Conservation (phyloP, 1,284 basidiomycete genomes). For the Crucibulum parvulum region DNA sequence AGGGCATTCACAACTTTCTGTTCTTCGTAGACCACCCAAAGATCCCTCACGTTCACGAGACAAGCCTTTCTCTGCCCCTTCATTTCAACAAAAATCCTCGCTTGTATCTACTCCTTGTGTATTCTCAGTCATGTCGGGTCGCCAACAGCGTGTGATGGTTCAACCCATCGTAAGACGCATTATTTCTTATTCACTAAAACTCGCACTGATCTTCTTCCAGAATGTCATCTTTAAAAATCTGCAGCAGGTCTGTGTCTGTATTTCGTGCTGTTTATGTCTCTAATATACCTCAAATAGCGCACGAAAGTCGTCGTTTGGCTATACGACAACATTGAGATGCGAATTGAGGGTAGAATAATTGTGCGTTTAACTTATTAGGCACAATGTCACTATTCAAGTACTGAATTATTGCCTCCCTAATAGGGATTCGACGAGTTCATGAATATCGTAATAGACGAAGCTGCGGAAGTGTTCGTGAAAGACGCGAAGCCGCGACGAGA, state of each 20-base stretch:
- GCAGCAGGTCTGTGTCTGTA: conserved; percentile 64
- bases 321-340: conserved; percentile 97
- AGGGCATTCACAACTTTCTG: too few relatives aligned
- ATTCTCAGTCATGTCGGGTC: conserved; percentile 77
- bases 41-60: too few relatives aligned
- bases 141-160: conserved; percentile 96
- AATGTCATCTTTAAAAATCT: conserved; percentile 99
- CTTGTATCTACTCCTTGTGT: conserved; percentile 17
- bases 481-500: conserved; percentile 85
- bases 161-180: conserved; percentile 87
- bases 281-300: conserved; percentile 55
- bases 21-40: too few relatives aligned
- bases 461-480: conserved; percentile 92
- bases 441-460: conserved; percentile 98
- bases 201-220: conserved; percentile 49
- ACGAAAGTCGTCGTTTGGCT: conserved; percentile 93
- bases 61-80: conserved; percentile 6
- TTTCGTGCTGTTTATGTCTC: not conserved
- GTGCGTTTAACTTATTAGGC: conserved; percentile 59
- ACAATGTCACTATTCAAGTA: conserved; percentile 26
- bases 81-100: conserved; percentile 19
- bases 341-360: conserved; percentile 96
- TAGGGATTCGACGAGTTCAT: conserved; percentile 99
- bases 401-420: not conserved
- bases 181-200: conserved; percentile 15